These are phyloP conservation scores for Sequoia sempervirens DNA, from an alignment of 75 land plant genomes.

Conservation along the genomic window DNA sequence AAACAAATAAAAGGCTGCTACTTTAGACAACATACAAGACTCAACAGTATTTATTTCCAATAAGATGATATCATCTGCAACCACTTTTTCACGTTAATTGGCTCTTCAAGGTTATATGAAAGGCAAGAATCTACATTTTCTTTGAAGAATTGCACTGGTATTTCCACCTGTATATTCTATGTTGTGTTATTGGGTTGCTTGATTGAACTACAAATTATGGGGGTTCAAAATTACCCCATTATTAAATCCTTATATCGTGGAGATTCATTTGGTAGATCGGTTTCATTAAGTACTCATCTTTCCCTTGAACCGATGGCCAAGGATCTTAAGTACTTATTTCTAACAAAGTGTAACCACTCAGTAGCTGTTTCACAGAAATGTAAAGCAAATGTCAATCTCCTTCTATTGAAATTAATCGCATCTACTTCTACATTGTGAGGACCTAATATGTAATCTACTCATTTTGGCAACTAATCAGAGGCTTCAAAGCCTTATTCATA, in stretches of 20 bases:
- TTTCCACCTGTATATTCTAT: not conserved
- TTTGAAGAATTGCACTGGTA: not conserved
- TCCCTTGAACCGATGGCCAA: not conserved
- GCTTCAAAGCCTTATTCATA: not conserved
- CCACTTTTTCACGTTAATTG: not conserved
- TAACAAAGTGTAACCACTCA: not conserved
- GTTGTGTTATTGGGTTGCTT: not conserved
- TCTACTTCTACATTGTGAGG: not conserved
- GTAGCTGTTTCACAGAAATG: not conserved
- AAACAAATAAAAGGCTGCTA: not conserved
- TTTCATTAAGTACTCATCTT: not conserved
- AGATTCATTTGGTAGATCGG: not conserved
- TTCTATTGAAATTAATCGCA: not conserved
- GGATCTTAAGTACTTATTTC: not conserved
- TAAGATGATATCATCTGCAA: not conserved
- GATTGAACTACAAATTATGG: not conserved
- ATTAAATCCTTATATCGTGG: not conserved
- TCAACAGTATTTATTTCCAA: not conserved
- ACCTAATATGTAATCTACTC: not conserved
- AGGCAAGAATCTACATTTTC: not conserved
- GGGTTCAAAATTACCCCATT: not conserved
- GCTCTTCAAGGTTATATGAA: not conserved
- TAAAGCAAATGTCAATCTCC: not conserved
- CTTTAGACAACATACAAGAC: not conserved
- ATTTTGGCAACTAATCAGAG: not conserved